A percentile compares a stretch with the other conserved stretches of the same genome.
Evolutionary conservation across 495 filamentous ascomycete species (phyloP).

Genomic region (Aspergillus asperescens): DNA sequence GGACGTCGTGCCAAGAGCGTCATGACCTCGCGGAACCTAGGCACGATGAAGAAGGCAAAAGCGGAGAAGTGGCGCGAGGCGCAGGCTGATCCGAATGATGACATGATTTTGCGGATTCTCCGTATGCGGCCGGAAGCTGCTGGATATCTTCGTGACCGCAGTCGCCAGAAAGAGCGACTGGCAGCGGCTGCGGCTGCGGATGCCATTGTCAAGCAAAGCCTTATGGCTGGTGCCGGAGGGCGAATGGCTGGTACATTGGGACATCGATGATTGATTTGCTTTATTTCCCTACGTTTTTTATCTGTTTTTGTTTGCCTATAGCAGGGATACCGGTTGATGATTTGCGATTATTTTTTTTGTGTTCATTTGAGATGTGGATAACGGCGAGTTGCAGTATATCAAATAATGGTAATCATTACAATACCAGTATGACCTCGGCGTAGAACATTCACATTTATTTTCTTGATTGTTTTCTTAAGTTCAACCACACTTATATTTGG

Average conservation of each 20-base stretch:
- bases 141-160: constrained; percentile 81
- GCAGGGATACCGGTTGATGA: constrained; percentile 10
- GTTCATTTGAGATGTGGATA: background rate
- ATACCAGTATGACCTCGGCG: background rate
- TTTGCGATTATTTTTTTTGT: constrained; percentile 8
- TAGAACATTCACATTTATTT: background rate
- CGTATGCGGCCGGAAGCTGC: constrained; percentile 95
- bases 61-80: constrained; percentile 92
- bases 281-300: constrained; percentile 2
- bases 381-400: background rate
- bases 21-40: constrained; percentile 89
- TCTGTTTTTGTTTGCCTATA: constrained; percentile 5
- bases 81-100: constrained; percentile 94
- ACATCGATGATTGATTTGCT: constrained; percentile 24
- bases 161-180: constrained; percentile 88
- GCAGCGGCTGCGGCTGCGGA: constrained; percentile 87
- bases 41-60: constrained; percentile 93
- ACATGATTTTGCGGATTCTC: constrained; percentile 95
- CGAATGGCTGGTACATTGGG: constrained; percentile 56
- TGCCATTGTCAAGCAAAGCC: constrained; percentile 89
- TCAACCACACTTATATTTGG: background rate
- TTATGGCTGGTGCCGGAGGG: constrained; percentile 61
- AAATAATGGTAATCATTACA: constrained; percentile 4
- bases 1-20: constrained; percentile 84
- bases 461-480: background rate